Evolutionary conservation across 2,329 filamentous ascomycete genomes (phyloP), one percentile per base, ranked within the genome.

Genomic region (Fusarium newnesense): DNA sequence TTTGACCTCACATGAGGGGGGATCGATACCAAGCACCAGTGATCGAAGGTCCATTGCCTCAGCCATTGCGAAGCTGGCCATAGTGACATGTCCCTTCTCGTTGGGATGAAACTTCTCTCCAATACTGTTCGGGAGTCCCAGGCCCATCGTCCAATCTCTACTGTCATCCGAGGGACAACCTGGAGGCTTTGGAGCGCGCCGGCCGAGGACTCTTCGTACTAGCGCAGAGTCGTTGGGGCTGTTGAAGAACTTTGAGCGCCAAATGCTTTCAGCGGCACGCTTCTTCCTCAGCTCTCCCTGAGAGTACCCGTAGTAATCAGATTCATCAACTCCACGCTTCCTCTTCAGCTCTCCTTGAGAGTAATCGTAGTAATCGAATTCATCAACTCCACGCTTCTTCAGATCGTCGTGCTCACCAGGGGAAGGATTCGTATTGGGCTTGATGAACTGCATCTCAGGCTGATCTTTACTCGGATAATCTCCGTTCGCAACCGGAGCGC

Each of bases 361-460:
- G 12, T 44, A 26, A 0, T 13, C n/a, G 0, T 42, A 42, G 12
- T 53, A 32, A 11, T 5, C 36, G 2, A 28, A 34, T 12, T 0
- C 9, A 0, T 8, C 8, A 0, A 57, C 0, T 18, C 12, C 52
- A 0, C 60, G 52, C 18, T 47, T 65, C 2, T 36, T 39, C 0
- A 62, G 36, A 0, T 64, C 60, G 0, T 13, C 28, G 1, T 2
- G 47, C 0, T 34, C 39, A 13, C 24, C 32, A 9, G 32, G 16
- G 1, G 34, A 1, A 28, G 30, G 64, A 2, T 58, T 57, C 0
- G 64, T 64, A 0, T 5, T 2, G 0, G 60, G 28, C 34, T 67
- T 67, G 39, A 67, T 59, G 26, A 67, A 67, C 1, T 64, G 60
- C 43, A 67, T 67, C 6, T 64, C 0, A 16, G 64, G 52, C 12